Conservation (phyloP, 2,329 filamentous ascomycete genomes). For the Escovopsis weberi region DNA sequence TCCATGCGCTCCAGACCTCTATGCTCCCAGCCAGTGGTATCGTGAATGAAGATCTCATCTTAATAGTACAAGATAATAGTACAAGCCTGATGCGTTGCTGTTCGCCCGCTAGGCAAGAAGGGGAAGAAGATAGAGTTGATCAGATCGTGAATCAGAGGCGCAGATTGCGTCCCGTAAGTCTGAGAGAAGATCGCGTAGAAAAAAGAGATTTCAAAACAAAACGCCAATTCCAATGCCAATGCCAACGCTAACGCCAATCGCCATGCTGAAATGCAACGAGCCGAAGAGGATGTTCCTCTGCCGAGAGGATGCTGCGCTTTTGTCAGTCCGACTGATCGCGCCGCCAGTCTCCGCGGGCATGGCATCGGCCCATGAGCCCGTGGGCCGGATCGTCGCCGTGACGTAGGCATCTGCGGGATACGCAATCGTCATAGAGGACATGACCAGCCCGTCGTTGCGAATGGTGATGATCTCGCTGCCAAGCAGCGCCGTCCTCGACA, state of each 20-base stretch:
- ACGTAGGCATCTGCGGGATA: slow-evolving; percentile 31
- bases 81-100: background rate
- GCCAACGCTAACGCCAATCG: slow-evolving; percentile 23
- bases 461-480: slow-evolving; percentile 36
- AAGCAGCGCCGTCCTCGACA: slow-evolving; percentile 29
- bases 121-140: background rate
- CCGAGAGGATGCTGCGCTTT: slow-evolving; percentile 8
- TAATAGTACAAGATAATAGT: too few relatives aligned
- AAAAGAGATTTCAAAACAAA: slow-evolving; percentile 6
- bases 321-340: slow-evolving; percentile 9
- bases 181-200: background rate
- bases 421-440: slow-evolving; percentile 29
- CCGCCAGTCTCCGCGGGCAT: slow-evolving; percentile 15
- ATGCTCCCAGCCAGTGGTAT: too few relatives aligned
- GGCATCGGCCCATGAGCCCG: slow-evolving; percentile 11
- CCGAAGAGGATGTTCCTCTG: slow-evolving; percentile 9
- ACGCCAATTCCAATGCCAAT: slow-evolving; percentile 11
- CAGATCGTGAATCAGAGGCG: too few relatives aligned
- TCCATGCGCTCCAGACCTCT: too few relatives aligned
- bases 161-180: background rate
- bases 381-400: slow-evolving; percentile 25
- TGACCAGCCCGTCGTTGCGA: slow-evolving; percentile 32
- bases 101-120: background rate
- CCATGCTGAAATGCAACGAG: slow-evolving; percentile 19
- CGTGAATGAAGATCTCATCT: too few relatives aligned